Evolutionary conservation across 495 filamentous ascomycete genomes (phyloP).

Genomic region (Oidiodendron maius): DNA sequence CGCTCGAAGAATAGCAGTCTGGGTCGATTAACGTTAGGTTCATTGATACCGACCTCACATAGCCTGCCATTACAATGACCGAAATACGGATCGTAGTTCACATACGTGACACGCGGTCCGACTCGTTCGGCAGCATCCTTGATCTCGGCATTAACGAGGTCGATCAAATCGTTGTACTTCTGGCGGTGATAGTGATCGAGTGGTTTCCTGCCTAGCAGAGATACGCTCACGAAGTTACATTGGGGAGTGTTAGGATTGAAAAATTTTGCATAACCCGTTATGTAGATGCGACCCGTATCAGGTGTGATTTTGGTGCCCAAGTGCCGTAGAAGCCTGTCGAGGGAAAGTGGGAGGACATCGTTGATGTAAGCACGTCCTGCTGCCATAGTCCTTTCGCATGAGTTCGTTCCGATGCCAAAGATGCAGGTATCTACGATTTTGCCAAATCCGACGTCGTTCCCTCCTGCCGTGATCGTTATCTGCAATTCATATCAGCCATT

Average conservation of each 20-base stretch:
- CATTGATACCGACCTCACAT: not conserved
- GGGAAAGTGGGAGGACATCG: not conserved
- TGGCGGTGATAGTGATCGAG: not conserved
- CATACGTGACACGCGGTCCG: not conserved
- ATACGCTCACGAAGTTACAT: not conserved
- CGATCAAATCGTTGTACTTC: not conserved
- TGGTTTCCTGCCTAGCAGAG: not conserved
- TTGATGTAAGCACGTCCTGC: not conserved
- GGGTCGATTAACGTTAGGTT: not conserved
- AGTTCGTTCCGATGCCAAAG: not conserved
- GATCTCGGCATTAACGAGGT: not conserved
- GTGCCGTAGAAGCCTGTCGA: not conserved
- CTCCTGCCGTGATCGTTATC: not conserved
- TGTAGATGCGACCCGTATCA: not conserved
- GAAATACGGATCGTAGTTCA: not conserved
- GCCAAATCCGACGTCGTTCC: not conserved
- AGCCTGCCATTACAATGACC: not conserved
- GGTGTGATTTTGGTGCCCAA: not conserved
- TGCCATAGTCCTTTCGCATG: not conserved
- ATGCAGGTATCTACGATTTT: not conserved
- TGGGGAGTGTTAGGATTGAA: not conserved
- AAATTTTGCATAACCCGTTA: not conserved
- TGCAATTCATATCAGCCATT: not conserved
- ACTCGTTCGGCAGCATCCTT: not conserved
- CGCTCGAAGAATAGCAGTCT: not conserved